These are phyloP conservation scores for Neonectria magnoliae DNA, from an alignment of 2,329 filamentous ascomycete genomes.

Conservation along the genomic window DNA sequence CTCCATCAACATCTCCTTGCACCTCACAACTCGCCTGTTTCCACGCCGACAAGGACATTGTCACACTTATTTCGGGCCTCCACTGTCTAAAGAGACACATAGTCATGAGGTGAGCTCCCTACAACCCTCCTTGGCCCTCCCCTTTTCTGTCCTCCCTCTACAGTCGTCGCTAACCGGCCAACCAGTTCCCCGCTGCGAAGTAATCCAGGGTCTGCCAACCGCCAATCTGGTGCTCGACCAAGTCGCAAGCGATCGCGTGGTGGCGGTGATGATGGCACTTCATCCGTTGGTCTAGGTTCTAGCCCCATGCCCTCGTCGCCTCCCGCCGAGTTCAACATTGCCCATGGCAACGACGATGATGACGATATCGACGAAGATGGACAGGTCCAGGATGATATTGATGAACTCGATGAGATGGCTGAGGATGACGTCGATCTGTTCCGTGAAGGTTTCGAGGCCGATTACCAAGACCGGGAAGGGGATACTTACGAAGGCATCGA, in stretches of 20 bases:
- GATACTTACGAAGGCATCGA: constrained; percentile 77
- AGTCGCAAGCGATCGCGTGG: constrained; percentile 67
- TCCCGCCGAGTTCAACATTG: constrained; percentile 68
- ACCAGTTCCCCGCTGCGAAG: constrained; percentile 82
- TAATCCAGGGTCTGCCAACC: constrained; percentile 85
- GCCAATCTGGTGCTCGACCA: constrained; percentile 66
- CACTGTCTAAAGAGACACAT: constrained; percentile 5
- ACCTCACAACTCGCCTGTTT: background rate
- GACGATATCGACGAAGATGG: constrained; percentile 78
- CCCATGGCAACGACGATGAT: constrained; percentile 73
- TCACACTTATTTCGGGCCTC: background rate
- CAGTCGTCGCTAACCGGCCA: constrained; percentile 19
- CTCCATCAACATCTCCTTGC: constrained; percentile 12
- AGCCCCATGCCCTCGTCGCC: constrained; percentile 75
- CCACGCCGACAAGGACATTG: constrained; percentile 5
- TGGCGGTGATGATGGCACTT: constrained; percentile 61
- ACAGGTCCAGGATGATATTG: constrained; percentile 76
- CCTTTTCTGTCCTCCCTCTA: background rate
- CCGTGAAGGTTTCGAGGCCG: constrained; percentile 75
- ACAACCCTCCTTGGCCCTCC: background rate
- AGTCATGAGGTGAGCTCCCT: constrained; percentile 29
- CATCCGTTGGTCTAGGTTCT: constrained; percentile 62
- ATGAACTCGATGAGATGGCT: constrained; percentile 83
- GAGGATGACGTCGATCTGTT: constrained; percentile 86
- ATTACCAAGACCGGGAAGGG: constrained; percentile 73